Evolutionary conservation across 345 rosid species (phyloP).

Genomic region (Arabis hirsuta): DNA sequence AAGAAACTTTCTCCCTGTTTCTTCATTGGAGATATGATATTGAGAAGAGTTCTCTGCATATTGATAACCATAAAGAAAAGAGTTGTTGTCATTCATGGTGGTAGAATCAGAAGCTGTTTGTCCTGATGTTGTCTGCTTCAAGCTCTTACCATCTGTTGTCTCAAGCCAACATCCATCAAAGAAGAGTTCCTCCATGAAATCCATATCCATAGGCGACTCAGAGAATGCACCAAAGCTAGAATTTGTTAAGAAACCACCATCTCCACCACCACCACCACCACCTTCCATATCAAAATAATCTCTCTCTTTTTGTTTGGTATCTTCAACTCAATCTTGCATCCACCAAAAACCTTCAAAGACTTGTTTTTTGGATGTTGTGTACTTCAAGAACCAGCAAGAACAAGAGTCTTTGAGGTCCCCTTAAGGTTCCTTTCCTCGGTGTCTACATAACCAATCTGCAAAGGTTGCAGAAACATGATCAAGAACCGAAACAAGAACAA

Average conservation of each 20-base stretch:
- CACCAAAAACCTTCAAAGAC: conserved; percentile 26
- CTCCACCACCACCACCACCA: conserved; percentile 35
- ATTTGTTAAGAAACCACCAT: conserved; percentile 48
- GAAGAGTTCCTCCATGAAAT: conserved; percentile 87
- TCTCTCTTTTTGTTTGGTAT: not conserved
- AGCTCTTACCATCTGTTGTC: conserved; percentile 58
- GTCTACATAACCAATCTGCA: conserved; percentile 60
- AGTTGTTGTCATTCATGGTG: conserved; percentile 45
- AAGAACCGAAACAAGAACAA: conserved; percentile 36
- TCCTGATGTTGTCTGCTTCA: conserved; percentile 44
- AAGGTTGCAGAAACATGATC: conserved; percentile 74
- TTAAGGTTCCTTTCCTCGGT: conserved; percentile 60
- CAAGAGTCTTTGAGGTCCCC: conserved; percentile 49
- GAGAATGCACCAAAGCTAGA: conserved; percentile 52
- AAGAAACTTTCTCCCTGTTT: conserved; percentile 41
- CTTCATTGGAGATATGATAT: conserved; percentile 43
- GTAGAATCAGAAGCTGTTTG: conserved; percentile 47
- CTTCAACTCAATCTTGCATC: conserved; percentile 27
- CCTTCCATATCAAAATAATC: conserved; percentile 44
- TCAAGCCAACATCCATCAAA: conserved; percentile 85
- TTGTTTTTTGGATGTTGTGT: conserved; percentile 3
- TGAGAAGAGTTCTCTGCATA: conserved; percentile 47
- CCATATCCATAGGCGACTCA: conserved; percentile 75
- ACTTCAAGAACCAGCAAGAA: conserved; percentile 41
- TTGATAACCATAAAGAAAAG: conserved; percentile 42